These are phyloP conservation scores for Leishmania tarentolae DNA, from an alignment of 208 protist species.

Conservation along the genomic window DNA sequence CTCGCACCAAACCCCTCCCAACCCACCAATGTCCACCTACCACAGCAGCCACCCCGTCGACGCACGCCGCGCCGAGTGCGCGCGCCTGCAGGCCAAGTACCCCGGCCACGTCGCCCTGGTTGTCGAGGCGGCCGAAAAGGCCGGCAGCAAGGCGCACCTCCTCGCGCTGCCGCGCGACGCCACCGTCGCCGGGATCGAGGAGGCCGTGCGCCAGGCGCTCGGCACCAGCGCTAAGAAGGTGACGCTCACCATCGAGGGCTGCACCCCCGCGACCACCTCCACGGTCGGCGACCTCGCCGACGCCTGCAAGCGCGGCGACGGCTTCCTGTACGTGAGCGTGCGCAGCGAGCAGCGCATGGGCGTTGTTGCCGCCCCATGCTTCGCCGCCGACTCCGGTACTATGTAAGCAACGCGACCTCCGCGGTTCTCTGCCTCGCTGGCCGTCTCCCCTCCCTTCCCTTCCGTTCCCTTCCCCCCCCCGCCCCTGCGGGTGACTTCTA, in stretches of 20 bases:
- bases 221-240: constrained; percentile 9
- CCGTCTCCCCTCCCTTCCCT: no score
- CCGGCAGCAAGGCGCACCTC: constrained; percentile 15
- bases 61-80: constrained; percentile 30
- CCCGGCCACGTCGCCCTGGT: constrained; percentile 24
- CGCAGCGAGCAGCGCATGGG: no score
- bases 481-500: no score
- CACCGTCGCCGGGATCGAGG: constrained; percentile 27
- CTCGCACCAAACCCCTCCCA: not conserved
- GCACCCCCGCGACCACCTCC: constrained; percentile 23
- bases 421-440: no score
- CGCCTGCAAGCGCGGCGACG: constrained; percentile 23
- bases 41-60: constrained; percentile 12
- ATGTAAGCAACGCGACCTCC: no score
- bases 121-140: constrained; percentile 5
- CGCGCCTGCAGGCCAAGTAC: constrained; percentile 31
- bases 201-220: constrained; percentile 13
- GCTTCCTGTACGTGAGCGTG: constrained; percentile 19
- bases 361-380: no score
- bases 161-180: constrained; percentile 18
- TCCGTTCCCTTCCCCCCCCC: no score
- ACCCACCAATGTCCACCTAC: constrained; percentile 7
- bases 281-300: constrained; percentile 21
- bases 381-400: no score
- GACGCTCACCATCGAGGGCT: constrained; percentile 19